Base-by-base conservation (phyloP, 805 yeast species). In the Myxozyma melibiosi region DNA sequence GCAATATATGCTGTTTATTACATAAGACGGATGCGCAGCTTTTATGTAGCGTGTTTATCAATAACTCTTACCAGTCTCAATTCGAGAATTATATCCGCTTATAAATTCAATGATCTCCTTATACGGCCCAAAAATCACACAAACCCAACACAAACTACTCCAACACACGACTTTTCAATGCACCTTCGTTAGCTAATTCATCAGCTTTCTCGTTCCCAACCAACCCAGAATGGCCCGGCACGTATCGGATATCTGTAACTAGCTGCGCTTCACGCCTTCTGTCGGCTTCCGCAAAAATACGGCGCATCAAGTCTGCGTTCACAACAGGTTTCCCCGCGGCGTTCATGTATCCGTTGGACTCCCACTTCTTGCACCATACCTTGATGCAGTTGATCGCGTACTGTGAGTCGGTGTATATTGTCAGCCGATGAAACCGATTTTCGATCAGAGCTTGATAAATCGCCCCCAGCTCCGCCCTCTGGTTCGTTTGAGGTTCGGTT, bases 151-250 rank as follows among this genome's bases (percentile, higher is more conserved):
- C 16, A 11, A 37, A 16, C 20, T 18, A 13, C 28, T 18, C 4
- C 28, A 6, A 18, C 4, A n/a, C n/a, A 13, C 31, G 28, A 2
- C 30, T 13, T 28, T 48, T 37, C 22, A 3, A 16, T 1, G 72
- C 70, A 7, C 88, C 94, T n/a, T 63, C 51, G 54, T 79, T 84
- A 2, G 97, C 97, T 46, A 90, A 73, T 47, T 67, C 67, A 68
- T 90, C 96, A 0, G 96, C 97, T 66, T 68, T 75, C 58, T 84
- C 90, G 67, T 90, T 91, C 0, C 96, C 97, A 13, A 66, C 69
- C 35, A 74, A 71, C 0, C 88, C 91, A 16, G 76, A 70, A 69
- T 91, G 97, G 0, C 92, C 96, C 55, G 73, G 76, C 4, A 89
- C 92, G 75, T n/a, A n/a, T n/a, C n/a, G n/a, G n/a, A n/a, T n/a